Evolutionary conservation across 2,329 filamentous ascomycete species (phyloP).

Genomic region (Calycina herbarum): DNA sequence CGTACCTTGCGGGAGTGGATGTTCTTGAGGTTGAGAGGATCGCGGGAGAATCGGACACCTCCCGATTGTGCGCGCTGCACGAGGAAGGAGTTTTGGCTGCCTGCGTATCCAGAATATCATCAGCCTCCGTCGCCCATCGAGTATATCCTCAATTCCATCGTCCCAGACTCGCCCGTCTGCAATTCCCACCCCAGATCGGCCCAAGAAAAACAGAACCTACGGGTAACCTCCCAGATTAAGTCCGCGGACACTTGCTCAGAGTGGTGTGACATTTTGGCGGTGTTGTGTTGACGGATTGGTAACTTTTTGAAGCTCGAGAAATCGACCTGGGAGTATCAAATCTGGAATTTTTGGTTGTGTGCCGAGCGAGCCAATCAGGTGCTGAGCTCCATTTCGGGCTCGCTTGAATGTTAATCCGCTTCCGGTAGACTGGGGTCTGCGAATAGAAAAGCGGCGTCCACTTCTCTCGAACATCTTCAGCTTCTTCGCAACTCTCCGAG

Average conservation of each 20-base stretch:
- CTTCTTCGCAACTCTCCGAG: not conserved
- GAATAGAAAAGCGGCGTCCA: not conserved
- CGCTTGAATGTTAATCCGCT: not conserved
- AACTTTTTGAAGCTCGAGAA: conserved; percentile 17
- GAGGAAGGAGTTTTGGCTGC: conserved; percentile 85
- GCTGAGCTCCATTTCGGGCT: not conserved
- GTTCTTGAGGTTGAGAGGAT: conserved; percentile 93
- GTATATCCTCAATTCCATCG: conserved; percentile 6
- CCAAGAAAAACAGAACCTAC: conserved; percentile 58
- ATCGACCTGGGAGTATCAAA: conserved; percentile 16
- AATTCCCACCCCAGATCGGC: not conserved
- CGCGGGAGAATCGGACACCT: conserved; percentile 87
- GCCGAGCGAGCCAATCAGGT: conserved; percentile 21
- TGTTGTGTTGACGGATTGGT: conserved; percentile 20
- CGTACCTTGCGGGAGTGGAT: conserved; percentile 85
- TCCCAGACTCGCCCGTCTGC: not conserved
- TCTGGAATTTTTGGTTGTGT: conserved; percentile 11
- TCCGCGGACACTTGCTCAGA: conserved; percentile 81
- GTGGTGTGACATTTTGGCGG: conserved; percentile 47
- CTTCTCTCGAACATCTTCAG: not conserved
- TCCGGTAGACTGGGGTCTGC: not conserved
- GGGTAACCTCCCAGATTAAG: conserved; percentile 91
- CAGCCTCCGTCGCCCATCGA: conserved; percentile 14
- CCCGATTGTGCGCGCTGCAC: conserved; percentile 83
- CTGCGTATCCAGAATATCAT: conserved; percentile 47